A percentile compares a stretch with the other conserved stretches of the same genome.
phyloP scores from a whole-genome alignment of 2,329 filamentous ascomycete genomes.

The Arachnomyces sp. region DNA sequence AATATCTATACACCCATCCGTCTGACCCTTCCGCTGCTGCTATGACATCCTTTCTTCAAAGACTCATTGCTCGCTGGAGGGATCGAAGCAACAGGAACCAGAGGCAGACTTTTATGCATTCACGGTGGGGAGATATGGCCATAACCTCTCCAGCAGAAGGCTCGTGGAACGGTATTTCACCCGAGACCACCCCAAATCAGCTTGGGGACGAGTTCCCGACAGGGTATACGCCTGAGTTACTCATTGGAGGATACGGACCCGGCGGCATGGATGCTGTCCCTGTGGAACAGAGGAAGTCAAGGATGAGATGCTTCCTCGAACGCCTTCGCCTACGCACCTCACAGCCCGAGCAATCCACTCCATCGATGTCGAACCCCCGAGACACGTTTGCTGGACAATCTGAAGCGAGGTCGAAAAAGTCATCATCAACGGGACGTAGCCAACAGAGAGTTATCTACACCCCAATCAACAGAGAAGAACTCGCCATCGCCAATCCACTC shows the following conservation, averaged over 20 bases:
- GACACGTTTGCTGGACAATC: no score
- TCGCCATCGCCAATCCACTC: no score
- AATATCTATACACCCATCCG: no score
- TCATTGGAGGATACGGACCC: not conserved
- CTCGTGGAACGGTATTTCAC: slow-evolving; percentile 14
- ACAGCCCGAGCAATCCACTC: not conserved
- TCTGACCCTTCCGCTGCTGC: no score
- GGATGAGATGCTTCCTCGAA: not conserved
- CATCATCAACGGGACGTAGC: no score
- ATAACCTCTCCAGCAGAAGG: slow-evolving; percentile 15
- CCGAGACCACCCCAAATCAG: not conserved
- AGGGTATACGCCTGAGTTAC: not conserved
- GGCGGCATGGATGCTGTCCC: not conserved
- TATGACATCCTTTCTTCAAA: slow-evolving; percentile 1
- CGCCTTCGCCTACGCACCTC: not conserved
- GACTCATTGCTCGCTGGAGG: slow-evolving; percentile 11
- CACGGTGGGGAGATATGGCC: slow-evolving; percentile 11
- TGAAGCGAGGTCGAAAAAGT: no score
- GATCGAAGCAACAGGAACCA: slow-evolving; percentile 9
- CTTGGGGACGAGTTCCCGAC: not conserved
- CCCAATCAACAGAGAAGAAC: no score
- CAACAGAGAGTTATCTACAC: no score
- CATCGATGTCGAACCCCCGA: not conserved
- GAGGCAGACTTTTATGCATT: slow-evolving; percentile 8
- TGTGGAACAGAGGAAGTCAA: not conserved